phyloP scores from a whole-genome alignment of 1,284 basidiomycete species.

The Irpex sp. region DNA sequence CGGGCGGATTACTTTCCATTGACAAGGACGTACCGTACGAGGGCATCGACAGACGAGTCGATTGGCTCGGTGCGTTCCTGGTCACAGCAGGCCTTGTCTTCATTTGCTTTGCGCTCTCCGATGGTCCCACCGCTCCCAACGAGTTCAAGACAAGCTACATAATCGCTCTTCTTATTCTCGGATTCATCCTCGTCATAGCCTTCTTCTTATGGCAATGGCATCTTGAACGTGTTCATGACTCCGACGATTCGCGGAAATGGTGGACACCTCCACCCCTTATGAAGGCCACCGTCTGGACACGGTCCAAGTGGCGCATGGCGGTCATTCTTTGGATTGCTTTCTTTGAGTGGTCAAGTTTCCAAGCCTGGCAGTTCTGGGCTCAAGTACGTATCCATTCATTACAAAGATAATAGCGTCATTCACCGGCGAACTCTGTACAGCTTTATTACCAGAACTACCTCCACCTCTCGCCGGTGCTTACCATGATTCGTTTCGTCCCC shows the following conservation, averaged over 20 bases:
- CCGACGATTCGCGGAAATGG: constrained; percentile 13
- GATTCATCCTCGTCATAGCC: constrained; percentile 50
- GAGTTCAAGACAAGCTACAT: constrained; percentile 74
- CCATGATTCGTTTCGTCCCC: constrained; percentile 77
- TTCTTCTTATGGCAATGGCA: constrained; percentile 73
- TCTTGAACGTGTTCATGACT: constrained; percentile 46
- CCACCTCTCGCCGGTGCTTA: constrained; percentile 52
- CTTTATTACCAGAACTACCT: constrained; percentile 70
- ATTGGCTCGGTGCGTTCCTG: constrained; percentile 80
- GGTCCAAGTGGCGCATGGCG: constrained; percentile 63
- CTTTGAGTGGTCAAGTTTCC: constrained; percentile 66
- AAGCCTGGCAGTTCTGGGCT: constrained; percentile 52
- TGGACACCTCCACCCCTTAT: constrained; percentile 67
- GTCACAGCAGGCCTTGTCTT: constrained; percentile 76
- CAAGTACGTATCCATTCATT: constrained; percentile 33
- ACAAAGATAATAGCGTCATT: neutral
- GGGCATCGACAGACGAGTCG: constrained; percentile 59
- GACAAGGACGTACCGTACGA: constrained; percentile 39
- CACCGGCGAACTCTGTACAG: constrained; percentile 27
- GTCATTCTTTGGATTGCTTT: constrained; percentile 68
- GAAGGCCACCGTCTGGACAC: constrained; percentile 65
- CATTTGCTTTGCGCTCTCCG: constrained; percentile 76
- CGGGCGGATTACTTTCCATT: constrained; percentile 41
- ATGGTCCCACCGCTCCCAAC: constrained; percentile 65
- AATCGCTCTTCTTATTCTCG: constrained; percentile 60